Conservation (phyloP, 1,139 yeast genomes). For the Suhomyces chickasaworum region DNA sequence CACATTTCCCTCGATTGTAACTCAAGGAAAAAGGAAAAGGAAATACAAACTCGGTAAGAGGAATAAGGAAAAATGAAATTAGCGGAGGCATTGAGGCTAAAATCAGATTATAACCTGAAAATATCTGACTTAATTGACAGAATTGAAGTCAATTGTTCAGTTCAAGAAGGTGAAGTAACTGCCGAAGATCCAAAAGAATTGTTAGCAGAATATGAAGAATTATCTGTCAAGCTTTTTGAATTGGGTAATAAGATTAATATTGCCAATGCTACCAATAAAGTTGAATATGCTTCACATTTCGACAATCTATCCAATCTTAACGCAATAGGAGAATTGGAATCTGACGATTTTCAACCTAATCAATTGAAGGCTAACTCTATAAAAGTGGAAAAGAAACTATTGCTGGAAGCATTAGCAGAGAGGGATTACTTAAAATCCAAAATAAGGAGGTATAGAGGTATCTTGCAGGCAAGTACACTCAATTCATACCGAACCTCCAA, state of each 20-base stretch:
- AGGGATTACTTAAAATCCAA: not conserved
- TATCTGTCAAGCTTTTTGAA: not conserved
- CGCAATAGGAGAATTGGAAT: not conserved
- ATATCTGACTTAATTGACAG: not conserved
- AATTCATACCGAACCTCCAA: not conserved
- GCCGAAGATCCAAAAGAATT: conserved; percentile 3
- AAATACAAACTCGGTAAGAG: no score
- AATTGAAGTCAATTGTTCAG: not conserved
- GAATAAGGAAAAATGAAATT: conserved; percentile 4
- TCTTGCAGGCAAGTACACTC: not conserved
- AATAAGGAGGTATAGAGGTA: not conserved
- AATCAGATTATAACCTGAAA: not conserved
- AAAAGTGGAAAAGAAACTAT: not conserved
- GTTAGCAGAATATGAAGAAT: not conserved
- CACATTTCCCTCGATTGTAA: no score
- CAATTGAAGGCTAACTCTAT: no score
- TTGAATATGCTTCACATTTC: conserved; percentile 2
- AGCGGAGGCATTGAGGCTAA: conserved; percentile 10
- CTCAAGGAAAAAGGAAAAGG: no score
- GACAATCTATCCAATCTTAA: not conserved
- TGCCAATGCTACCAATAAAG: not conserved
- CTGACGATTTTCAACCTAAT: not conserved
- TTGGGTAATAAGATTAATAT: not conserved
- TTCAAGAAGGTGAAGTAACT: not conserved
- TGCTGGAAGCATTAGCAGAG: conserved; percentile 1